A percentile compares a stretch with the other conserved stretches of the same genome.
Conservation (phyloP, 2,329 filamentous ascomycete species). For the Claviceps purpurea region DNA sequence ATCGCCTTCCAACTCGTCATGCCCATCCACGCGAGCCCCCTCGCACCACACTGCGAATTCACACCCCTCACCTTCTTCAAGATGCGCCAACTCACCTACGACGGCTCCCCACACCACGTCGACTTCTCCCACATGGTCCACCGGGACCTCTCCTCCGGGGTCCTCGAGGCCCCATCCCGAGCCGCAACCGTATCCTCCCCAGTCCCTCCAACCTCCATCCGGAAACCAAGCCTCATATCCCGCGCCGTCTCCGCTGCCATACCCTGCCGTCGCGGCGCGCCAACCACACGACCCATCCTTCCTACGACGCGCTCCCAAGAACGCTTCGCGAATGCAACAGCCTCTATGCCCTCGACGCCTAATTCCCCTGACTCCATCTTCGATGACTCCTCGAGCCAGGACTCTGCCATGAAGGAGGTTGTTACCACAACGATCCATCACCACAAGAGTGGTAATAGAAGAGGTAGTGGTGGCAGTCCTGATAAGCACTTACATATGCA, state of each 20-base stretch:
- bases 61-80: conserved; percentile 53
- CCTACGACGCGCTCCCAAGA: too few species aligned
- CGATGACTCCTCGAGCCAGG: not conserved
- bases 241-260: not conserved
- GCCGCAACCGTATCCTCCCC: too few species aligned
- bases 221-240: too few species aligned
- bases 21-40: conserved; percentile 42
- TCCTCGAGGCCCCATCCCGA: conserved; percentile 8
- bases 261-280: too few species aligned
- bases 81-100: conserved; percentile 48
- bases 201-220: too few species aligned
- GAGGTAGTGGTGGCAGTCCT: conserved; percentile 10
- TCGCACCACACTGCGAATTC: conserved; percentile 40
- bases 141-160: conserved; percentile 38
- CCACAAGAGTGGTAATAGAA: not conserved
- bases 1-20: conserved; percentile 48
- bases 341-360: too few species aligned
- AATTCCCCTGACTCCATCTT: too few species aligned
- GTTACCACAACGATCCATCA: not conserved
- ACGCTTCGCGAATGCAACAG: too few species aligned
- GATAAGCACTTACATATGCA: not conserved
- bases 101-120: conserved; percentile 32
- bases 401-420: conserved; percentile 11
- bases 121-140: conserved; percentile 48
- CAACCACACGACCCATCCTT: too few species aligned